These are phyloP conservation scores for Dictyostelium discoideum DNA, from an alignment of 78 protist genomes.

Conservation along the genomic window DNA sequence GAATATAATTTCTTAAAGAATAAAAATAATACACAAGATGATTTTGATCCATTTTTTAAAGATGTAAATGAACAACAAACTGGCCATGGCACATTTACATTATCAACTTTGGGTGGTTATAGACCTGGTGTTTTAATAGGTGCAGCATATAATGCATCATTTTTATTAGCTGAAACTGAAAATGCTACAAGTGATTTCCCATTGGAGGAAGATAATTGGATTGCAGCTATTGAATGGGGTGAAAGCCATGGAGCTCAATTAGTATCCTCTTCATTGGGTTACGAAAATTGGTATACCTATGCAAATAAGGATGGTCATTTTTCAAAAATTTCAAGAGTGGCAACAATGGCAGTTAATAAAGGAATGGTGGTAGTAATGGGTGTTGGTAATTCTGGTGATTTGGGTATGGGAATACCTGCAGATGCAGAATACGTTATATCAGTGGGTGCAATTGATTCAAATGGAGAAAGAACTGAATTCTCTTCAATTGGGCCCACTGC, in stretches of 20 bases:
- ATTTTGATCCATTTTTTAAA: neutral
- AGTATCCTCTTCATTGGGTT: neutral
- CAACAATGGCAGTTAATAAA: constrained; percentile 24
- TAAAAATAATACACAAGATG: neutral
- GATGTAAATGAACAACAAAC: constrained; percentile 19
- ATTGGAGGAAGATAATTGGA: constrained; percentile 72
- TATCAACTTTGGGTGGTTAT: constrained; percentile 58
- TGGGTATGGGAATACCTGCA: constrained; percentile 65
- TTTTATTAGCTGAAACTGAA: constrained; percentile 71
- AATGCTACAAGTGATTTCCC: neutral
- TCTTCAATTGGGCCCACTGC: constrained; percentile 61
- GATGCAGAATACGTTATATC: constrained; percentile 48
- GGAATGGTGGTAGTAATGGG: constrained; percentile 66
- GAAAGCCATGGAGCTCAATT: constrained; percentile 54
- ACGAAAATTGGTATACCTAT: constrained; percentile 32
- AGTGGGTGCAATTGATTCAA: constrained; percentile 41
- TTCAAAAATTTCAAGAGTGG: constrained; percentile 32
- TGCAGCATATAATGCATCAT: constrained; percentile 64
- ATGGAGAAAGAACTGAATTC: constrained; percentile 14
- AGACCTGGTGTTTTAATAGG: constrained; percentile 53
- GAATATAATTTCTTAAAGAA: constrained; percentile 60
- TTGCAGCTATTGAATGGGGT: constrained; percentile 71
- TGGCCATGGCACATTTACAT: constrained; percentile 72
- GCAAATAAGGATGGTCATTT: neutral
- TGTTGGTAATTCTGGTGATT: constrained; percentile 38